Percentiles rank a stretch among this genome's conserved stretches.
Conservation (phyloP, 2,329 filamentous ascomycete genomes). For the Pestalotiopsis fici region DNA sequence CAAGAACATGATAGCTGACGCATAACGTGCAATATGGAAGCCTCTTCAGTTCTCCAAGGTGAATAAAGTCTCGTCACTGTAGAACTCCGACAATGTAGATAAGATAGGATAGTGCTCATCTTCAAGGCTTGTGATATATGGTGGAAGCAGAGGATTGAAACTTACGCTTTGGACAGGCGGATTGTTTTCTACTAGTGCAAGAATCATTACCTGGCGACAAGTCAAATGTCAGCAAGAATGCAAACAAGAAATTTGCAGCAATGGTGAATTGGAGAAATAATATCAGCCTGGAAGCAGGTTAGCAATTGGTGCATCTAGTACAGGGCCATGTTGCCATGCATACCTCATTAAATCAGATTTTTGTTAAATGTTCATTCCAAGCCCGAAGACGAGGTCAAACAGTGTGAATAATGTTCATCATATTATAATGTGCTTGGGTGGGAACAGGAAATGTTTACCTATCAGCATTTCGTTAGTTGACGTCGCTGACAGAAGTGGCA, state of each 20-base stretch:
- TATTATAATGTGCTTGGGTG: conserved; percentile 15
- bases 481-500: neutral
- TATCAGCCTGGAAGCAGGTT: conserved; percentile 26
- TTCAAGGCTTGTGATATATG: conserved; percentile 34
- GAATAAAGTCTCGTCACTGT: conserved; percentile 56
- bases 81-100: conserved; percentile 55
- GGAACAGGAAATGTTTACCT: conserved; percentile 5
- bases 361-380: conserved; percentile 35
- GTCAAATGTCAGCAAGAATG: neutral
- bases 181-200: neutral
- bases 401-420: conserved; percentile 41
- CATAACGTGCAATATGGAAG: conserved; percentile 5
- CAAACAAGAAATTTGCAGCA: neutral
- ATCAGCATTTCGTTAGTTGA: conserved; percentile 5
- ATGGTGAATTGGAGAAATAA: neutral
- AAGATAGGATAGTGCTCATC: conserved; percentile 49
- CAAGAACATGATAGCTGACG: neutral
- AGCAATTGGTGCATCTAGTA: neutral
- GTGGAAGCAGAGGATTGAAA: neutral
- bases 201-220: neutral
- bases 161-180: neutral
- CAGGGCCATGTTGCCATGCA: conserved; percentile 4
- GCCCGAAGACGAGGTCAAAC: conserved; percentile 35
- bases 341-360: conserved; percentile 40
- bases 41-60: conserved; percentile 63